Percentiles rank a stretch among this genome's conserved stretches.
phyloP scores from a whole-genome alignment of 805 yeast species.

The Saturnispora diversa region DNA sequence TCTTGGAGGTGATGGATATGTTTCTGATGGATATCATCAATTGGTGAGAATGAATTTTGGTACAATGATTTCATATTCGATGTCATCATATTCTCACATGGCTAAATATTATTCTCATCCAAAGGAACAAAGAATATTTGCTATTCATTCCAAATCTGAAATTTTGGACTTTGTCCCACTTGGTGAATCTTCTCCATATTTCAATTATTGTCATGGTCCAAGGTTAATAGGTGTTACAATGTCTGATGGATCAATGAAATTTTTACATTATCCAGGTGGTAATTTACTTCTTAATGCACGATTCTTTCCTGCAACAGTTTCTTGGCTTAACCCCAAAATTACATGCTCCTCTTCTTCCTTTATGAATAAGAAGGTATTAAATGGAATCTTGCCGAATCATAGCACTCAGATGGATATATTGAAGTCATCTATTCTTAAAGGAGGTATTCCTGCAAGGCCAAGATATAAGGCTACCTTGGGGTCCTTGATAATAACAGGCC shows the following conservation, averaged over 20 bases:
- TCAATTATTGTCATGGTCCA: constrained; percentile 76
- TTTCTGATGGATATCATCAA: constrained; percentile 34
- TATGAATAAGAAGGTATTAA: constrained; percentile 25
- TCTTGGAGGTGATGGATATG: constrained; percentile 55
- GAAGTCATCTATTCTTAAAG: constrained; percentile 43
- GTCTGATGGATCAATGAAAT: constrained; percentile 57
- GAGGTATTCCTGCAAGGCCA: constrained; percentile 66
- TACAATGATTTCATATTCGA: constrained; percentile 63
- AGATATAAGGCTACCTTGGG: constrained; percentile 43
- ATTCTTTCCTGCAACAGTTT: constrained; percentile 71
- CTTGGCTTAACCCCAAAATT: constrained; percentile 70
- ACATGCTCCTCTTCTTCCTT: constrained; percentile 47
- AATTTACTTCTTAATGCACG: constrained; percentile 42
- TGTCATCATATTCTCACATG: constrained; percentile 81
- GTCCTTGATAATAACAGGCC: constrained; percentile 72
- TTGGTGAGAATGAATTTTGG: constrained; percentile 68
- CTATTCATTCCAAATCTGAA: constrained; percentile 40
- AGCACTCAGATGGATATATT: not conserved
- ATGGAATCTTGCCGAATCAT: constrained; percentile 18
- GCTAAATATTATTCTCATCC: constrained; percentile 64
- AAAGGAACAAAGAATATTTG: constrained; percentile 46
- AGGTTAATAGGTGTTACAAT: constrained; percentile 48
- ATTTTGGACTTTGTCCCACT: constrained; percentile 45
- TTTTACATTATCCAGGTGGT: constrained; percentile 53
- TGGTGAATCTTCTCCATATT: constrained; percentile 62